These are phyloP conservation scores for Blumeria hordei DNA, from an alignment of 2,329 filamentous ascomycete species.

Conservation along the genomic window DNA sequence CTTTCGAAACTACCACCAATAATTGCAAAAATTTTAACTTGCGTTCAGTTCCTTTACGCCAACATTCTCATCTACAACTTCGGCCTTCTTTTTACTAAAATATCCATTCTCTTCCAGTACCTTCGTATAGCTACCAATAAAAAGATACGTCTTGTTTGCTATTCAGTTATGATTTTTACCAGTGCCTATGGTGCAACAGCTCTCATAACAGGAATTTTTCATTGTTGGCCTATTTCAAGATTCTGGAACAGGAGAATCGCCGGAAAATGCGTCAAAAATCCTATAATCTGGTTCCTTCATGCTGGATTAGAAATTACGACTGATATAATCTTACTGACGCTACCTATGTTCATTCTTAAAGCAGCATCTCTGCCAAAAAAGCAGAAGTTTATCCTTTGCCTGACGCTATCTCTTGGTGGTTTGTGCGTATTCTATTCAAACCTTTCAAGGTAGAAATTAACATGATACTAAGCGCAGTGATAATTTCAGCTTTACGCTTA, in stretches of 20 bases:
- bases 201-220: constrained; percentile 3
- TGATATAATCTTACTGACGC: constrained; percentile 1
- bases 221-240: constrained; percentile 2
- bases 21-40: not conserved
- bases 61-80: constrained; percentile 3
- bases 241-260: constrained; percentile 3
- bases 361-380: not conserved
- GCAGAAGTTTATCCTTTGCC: not conserved
- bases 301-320: constrained; percentile 2
- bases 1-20: not conserved
- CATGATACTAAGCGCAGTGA: constrained; percentile 1
- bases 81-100: constrained; percentile 3
- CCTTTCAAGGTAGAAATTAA: not conserved
- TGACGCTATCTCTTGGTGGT: constrained; percentile 2
- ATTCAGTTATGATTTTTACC: constrained; percentile 1
- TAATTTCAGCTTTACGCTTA: constrained; percentile 2
- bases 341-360: constrained; percentile 3
- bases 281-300: constrained; percentile 3
- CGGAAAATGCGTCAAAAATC: constrained; percentile 3
- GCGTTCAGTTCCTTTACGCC: not conserved
- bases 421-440: not conserved
- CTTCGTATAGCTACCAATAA: constrained; percentile 1
- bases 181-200: not conserved
- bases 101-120: constrained; percentile 4
- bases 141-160: not conserved